Evolutionary conservation across 306 rosid species (phyloP), one percentile per base, ranked within the genome.

Genomic region (Dryas alaskensis): DNA sequence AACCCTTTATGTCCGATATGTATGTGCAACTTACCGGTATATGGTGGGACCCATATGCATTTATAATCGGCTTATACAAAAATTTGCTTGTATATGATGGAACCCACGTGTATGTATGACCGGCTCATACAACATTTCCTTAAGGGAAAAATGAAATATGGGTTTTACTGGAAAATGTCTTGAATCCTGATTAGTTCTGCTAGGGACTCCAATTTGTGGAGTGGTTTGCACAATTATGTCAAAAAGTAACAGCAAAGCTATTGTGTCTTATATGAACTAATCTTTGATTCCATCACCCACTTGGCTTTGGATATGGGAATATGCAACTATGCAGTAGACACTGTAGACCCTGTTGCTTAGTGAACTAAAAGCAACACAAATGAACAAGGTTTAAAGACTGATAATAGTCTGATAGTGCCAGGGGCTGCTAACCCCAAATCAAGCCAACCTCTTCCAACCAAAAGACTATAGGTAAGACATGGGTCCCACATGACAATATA

Each of bases 401-500:
- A 42, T n/a, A 19, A 69, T 69, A 31, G 37, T 31, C 37, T 31
- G 37, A 31, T 31, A 31, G 37, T 37, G 22, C 49, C 40, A 39
- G 62, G 72, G 72, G 65, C 12, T 73, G 76, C 84, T 80, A 45
- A 69, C 44, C 55, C 83, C 25, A 61, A 14, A 40, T 9, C 78
- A 76, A 70, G 64, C 79, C 65, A 81, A 40, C 50, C 75, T 55
- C 74, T 69, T 76, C 81, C 81, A 76, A 75, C 57, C 81, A 60
- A 78, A 75, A 81, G 55, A 63, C 70, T 58, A 54, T 44, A 53
- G 47, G 62, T 47, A 84, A 65, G 53, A 71, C 65, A 59, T 8
- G 82, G 86, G 86, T 67, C 88, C 85, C 87, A 84, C 77, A 40
- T 25, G 60, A n/a, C 7, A 6, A 64, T 64, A 27, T 49, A 62